Conservation (phyloP, 2,329 filamentous ascomycete genomes). For the Chalara sp. region DNA sequence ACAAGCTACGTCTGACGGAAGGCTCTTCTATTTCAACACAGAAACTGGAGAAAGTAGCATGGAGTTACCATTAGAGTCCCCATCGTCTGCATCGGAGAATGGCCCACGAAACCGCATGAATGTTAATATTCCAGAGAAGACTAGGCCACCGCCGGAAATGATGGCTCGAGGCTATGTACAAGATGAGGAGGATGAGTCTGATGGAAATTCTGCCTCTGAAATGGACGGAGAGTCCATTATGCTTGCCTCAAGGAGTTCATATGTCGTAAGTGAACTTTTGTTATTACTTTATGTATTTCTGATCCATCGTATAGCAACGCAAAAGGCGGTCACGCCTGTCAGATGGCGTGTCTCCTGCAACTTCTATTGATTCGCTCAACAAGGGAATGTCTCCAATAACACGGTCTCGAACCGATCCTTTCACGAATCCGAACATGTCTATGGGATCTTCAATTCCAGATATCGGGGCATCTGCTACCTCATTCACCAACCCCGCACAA, state of each 20-base stretch:
- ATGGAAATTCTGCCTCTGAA: constrained; percentile 76
- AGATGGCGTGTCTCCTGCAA: constrained; percentile 74
- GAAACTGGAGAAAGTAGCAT: constrained; percentile 92
- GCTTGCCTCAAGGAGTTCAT: constrained; percentile 60
- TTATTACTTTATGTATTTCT: constrained; percentile 13
- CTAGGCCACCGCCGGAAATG: constrained; percentile 82
- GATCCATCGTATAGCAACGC: constrained; percentile 38
- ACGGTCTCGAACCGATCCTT: constrained; percentile 50
- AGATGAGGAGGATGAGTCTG: constrained; percentile 87
- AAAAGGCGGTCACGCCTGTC: constrained; percentile 52
- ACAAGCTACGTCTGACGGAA: constrained; percentile 87
- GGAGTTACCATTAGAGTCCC: constrained; percentile 90
- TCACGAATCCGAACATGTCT: constrained; percentile 43
- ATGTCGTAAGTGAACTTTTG: constrained; percentile 42
- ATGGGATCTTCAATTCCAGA: constrained; percentile 38
- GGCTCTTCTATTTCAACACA: constrained; percentile 97
- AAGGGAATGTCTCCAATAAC: constrained; percentile 58
- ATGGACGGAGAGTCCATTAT: constrained; percentile 71
- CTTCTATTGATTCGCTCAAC: constrained; percentile 87
- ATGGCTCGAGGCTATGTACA: constrained; percentile 77
- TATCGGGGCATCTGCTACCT: constrained; percentile 35
- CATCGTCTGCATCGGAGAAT: constrained; percentile 69
- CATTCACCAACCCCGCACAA: constrained; percentile 46
- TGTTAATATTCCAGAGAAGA: constrained; percentile 81
- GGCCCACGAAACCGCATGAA: constrained; percentile 87